These are phyloP conservation scores for Podaxis rugospora DNA, from an alignment of 768 basidiomycete genomes.

Conservation along the genomic window DNA sequence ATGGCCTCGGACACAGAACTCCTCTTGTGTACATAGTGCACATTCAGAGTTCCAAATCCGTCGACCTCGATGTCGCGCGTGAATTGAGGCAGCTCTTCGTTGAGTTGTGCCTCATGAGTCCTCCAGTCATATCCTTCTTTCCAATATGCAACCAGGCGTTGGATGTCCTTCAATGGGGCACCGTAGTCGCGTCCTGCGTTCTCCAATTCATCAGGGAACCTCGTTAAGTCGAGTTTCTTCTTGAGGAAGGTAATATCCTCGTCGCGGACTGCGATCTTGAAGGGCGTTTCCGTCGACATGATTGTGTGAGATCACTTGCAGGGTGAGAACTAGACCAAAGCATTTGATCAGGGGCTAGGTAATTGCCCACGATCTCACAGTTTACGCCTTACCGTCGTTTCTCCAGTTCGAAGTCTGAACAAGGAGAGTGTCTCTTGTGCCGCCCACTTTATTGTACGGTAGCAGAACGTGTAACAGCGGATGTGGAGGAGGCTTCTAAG, in stretches of 20 bases:
- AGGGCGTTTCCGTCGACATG: conserved; percentile 25
- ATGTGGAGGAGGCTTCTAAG: no score
- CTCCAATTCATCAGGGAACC: conserved; percentile 42
- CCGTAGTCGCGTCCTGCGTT: conserved; percentile 35
- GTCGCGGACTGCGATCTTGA: conserved; percentile 36
- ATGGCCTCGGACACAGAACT: conserved; percentile 40
- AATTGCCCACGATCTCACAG: no score
- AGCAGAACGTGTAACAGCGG: no score
- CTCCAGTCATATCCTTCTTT: conserved; percentile 50
- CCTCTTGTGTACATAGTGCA: conserved; percentile 56
- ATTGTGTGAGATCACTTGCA: background rate
- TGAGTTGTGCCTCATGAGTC: conserved; percentile 42
- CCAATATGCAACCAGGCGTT: conserved; percentile 43
- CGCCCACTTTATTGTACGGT: no score
- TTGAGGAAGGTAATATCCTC: conserved; percentile 27
- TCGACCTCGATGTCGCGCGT: conserved; percentile 47
- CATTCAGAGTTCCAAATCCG: conserved; percentile 34
- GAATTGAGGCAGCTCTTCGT: conserved; percentile 49
- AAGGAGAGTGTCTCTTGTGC: no score
- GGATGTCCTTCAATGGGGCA: conserved; percentile 40
- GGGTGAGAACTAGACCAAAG: background rate
- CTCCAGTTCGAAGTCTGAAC: no score
- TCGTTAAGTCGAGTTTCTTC: conserved; percentile 34
- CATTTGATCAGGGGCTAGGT: background rate
- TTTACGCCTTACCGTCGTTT: no score